These are phyloP conservation scores for Halteria grandinella DNA, from an alignment of 73 alveolate genomes.

Conservation along the genomic window DNA sequence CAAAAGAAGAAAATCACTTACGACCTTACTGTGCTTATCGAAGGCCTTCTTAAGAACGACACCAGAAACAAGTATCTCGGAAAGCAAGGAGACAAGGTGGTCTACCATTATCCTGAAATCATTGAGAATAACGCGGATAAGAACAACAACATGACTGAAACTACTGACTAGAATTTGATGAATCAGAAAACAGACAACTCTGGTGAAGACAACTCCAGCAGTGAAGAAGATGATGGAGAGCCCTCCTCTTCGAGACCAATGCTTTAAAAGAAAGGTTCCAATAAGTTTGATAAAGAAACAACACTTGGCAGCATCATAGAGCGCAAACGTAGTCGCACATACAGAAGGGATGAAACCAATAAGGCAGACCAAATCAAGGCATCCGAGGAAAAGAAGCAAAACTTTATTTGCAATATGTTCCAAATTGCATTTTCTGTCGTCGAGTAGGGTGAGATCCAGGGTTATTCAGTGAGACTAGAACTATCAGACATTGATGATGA, in stretches of 20 bases:
- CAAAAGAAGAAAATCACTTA: conserved; percentile 6
- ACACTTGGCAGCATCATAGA: background rate
- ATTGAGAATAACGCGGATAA: background rate
- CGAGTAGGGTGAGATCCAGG: conserved; percentile 6
- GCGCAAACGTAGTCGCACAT: background rate
- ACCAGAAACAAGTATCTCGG: background rate
- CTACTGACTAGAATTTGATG: background rate
- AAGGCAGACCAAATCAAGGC: conserved; percentile 17
- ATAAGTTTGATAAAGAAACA: too few relatives aligned
- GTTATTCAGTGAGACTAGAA: conserved; percentile 38
- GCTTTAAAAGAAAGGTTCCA: background rate
- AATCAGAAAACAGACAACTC: conserved; percentile 11
- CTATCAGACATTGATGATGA: background rate
- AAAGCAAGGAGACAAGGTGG: conserved; percentile 43
- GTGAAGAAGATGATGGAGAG: conserved; percentile 42
- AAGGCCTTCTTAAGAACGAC: too few relatives aligned
- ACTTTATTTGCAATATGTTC: conserved; percentile 39
- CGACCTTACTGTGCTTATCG: background rate
- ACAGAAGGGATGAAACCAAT: background rate
- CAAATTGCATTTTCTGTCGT: conserved; percentile 11
- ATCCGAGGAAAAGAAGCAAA: conserved; percentile 1
- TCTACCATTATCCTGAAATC: conserved; percentile 41
- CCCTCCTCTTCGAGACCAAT: conserved; percentile 1
- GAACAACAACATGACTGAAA: conserved; percentile 1
- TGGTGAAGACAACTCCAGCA: conserved; percentile 16